A percentile compares a stretch with the other conserved stretches of the same genome.
Evolutionary conservation across 371 early-diverging fungal genomes (phyloP).

Genomic region (Parasitella parasitica): DNA sequence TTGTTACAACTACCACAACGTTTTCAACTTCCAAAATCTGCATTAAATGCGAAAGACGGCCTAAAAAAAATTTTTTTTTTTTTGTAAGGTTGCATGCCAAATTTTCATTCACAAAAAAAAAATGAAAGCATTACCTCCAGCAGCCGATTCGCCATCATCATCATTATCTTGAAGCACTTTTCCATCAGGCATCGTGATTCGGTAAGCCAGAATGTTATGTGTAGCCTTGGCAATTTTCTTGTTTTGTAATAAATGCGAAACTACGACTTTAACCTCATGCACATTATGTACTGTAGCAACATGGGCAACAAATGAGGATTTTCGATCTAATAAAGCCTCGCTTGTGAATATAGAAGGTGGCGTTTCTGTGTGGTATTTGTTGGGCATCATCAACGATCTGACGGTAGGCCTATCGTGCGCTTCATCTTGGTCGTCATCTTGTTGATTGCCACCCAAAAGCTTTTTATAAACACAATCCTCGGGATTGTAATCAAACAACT

Average conservation of each 20-base stretch:
- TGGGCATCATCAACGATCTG: constrained; percentile 14
- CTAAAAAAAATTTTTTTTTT: constrained; percentile 13
- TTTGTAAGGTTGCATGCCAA: not conserved
- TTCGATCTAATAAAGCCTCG: constrained; percentile 75
- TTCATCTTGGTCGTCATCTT: not conserved
- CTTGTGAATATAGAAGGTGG: constrained; percentile 43
- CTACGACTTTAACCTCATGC: constrained; percentile 62
- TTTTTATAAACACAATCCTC: constrained; percentile 8
- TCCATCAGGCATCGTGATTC: constrained; percentile 63
- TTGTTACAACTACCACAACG: constrained; percentile 80
- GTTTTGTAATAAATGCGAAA: constrained; percentile 63
- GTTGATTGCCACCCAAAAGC: not conserved
- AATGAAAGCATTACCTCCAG: constrained; percentile 52
- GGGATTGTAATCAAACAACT: constrained; percentile 10
- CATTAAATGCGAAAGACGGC: constrained; percentile 76
- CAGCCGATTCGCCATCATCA: constrained; percentile 84
- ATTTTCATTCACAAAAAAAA: too few relatives aligned
- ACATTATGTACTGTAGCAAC: constrained; percentile 63
- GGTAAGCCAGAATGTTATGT: constrained; percentile 90
- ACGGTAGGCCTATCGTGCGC: constrained; percentile 26
- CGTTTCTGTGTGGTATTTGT: constrained; percentile 8
- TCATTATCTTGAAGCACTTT: constrained; percentile 71
- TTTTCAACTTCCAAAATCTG: constrained; percentile 72
- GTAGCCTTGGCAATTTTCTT: constrained; percentile 83
- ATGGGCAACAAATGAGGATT: constrained; percentile 86